Percentiles rank a stretch among this genome's conserved stretches.
phyloP scores from a whole-genome alignment of 2,329 filamentous ascomycete genomes.

The Trichoderma endophyticum region DNA sequence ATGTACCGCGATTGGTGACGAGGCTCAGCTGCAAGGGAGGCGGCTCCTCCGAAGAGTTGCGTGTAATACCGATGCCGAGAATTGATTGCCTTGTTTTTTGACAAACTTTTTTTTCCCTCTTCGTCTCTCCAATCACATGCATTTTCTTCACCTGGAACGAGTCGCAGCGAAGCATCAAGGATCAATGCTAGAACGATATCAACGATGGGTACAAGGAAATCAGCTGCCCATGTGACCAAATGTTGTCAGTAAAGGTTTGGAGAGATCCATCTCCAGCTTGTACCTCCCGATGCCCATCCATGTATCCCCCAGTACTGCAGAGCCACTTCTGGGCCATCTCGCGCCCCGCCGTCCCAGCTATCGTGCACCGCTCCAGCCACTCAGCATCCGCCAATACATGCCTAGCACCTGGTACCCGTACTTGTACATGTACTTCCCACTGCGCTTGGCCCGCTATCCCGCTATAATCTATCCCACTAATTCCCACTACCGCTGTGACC shows the following conservation, averaged over 20 bases:
- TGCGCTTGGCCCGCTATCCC: not conserved
- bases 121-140: not conserved
- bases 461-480: not conserved
- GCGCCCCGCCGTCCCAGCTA: not conserved
- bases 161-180: not conserved
- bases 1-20: not conserved
- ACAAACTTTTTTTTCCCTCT: not conserved
- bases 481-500: constrained; percentile 14
- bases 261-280: not conserved
- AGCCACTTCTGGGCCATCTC: not conserved
- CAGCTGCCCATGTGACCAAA: not conserved
- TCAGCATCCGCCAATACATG: not conserved
- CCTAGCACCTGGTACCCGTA: not conserved
- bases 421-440: not conserved
- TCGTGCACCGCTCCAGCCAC: not conserved
- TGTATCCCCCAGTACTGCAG: not conserved
- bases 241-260: not conserved
- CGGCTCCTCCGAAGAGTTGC: not conserved
- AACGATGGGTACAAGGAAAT: not conserved
- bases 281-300: not conserved
- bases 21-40: not conserved
- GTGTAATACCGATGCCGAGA: not conserved
- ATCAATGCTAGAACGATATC: not conserved
- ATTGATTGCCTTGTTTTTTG: not conserved
- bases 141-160: not conserved